phyloP scores from a whole-genome alignment of 257 asterid genomes.

The Anisodus tanguticus region DNA sequence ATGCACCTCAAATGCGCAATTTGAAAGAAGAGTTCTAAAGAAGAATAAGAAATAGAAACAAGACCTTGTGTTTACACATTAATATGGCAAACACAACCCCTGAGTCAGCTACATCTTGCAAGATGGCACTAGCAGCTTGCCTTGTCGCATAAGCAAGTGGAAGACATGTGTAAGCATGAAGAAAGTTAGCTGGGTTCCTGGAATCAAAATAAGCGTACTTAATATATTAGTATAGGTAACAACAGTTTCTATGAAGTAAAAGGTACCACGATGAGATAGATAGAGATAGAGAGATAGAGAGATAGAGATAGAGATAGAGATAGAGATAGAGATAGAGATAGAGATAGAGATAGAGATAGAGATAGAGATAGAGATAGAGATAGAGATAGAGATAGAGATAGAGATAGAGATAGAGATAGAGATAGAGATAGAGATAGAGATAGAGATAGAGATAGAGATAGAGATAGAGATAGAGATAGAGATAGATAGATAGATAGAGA shows the following conservation, averaged over 20 bases:
- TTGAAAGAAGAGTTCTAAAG: conserved; percentile 23
- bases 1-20: not conserved
- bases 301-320: not conserved
- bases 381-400: conserved; percentile 24
- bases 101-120: conserved; percentile 91
- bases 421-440: conserved; percentile 6
- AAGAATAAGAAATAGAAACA: conserved; percentile 33
- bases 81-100: conserved; percentile 87
- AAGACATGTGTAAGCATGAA: conserved; percentile 95
- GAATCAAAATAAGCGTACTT: conserved; percentile 34
- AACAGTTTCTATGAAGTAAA: not conserved
- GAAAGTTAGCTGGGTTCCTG: conserved; percentile 97
- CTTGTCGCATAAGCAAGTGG: conserved; percentile 89
- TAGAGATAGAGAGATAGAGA: conserved; percentile 16
- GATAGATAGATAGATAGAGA: not conserved
- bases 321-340: conserved; percentile 20
- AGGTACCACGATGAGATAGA: not conserved
- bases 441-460: conserved; percentile 24
- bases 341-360: not conserved
- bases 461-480: not conserved
- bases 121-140: conserved; percentile 91
- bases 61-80: conserved; percentile 96
- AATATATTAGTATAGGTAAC: not conserved
- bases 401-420: not conserved
- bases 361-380: conserved; percentile 6